phyloP scores from a whole-genome alignment of 257 asterid genomes.

The Misopates orontium region DNA sequence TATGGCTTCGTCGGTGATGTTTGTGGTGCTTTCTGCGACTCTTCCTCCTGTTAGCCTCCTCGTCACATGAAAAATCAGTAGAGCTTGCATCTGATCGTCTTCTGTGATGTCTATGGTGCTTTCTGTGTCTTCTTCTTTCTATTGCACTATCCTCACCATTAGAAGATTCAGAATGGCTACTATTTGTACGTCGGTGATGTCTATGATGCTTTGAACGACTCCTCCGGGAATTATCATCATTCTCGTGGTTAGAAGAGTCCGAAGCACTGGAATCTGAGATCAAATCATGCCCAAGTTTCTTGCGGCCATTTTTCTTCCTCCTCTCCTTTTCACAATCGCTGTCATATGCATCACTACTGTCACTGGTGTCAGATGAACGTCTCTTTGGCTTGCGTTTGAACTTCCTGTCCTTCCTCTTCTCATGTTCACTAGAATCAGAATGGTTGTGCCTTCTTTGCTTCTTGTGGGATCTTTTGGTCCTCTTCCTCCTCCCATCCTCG shows the following conservation, averaged over 20 bases:
- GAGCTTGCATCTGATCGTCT: slow-evolving; percentile 33
- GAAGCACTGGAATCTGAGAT: slow-evolving; percentile 45
- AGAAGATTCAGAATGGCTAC: slow-evolving; percentile 40
- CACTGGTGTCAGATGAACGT: slow-evolving; percentile 46
- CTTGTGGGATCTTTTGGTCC: slow-evolving; percentile 52
- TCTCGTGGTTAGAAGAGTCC: slow-evolving; percentile 42
- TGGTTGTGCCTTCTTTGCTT: slow-evolving; percentile 57
- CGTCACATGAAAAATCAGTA: slow-evolving; percentile 50
- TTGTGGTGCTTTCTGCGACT: slow-evolving; percentile 37
- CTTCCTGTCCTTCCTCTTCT: slow-evolving; percentile 56
- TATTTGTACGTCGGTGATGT: slow-evolving; percentile 34
- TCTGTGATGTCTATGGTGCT: slow-evolving; percentile 43
- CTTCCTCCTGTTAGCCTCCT: slow-evolving; percentile 28
- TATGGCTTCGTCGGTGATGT: slow-evolving; percentile 32
- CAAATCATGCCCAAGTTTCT: slow-evolving; percentile 43
- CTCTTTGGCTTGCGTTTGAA: slow-evolving; percentile 58
- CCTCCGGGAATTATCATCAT: slow-evolving; percentile 26
- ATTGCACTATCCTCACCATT: slow-evolving; percentile 39
- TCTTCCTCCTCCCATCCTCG: slow-evolving; percentile 46
- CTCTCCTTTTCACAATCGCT: slow-evolving; percentile 47
- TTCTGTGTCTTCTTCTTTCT: slow-evolving; percentile 40
- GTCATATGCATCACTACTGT: slow-evolving; percentile 46
- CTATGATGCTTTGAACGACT: slow-evolving; percentile 35
- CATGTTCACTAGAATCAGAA: slow-evolving; percentile 55
- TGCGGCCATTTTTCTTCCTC: slow-evolving; percentile 53